Evolutionary conservation across 1,284 basidiomycete genomes (phyloP), one percentile per base, ranked within the genome.

Genomic region (Rhodotorula sp.): DNA sequence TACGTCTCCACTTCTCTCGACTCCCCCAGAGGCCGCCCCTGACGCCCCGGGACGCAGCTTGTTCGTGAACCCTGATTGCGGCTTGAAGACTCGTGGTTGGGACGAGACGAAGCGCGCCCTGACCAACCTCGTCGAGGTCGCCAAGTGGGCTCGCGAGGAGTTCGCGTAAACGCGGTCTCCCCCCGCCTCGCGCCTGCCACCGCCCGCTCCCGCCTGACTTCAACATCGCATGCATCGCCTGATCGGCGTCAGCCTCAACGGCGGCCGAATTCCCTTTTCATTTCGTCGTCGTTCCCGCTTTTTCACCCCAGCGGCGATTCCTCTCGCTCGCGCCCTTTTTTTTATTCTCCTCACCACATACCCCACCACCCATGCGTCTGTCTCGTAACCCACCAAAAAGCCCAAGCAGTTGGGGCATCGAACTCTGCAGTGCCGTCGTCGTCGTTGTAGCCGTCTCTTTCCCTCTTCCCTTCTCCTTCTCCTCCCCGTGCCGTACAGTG

Each of bases 11-110:
- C 25, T 13, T 3, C 14, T 41, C 13, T 41, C 34, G 34, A 23
- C 76, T 80, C 74, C 77, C 77, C 67, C 72, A 78, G 45, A 55
- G 21, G 21, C 44, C 50, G 63, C 52, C 34, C 27, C 53, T 21
- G 10, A 34, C 45, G 10, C 34, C 8, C 3, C 14, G 45, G 1
- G 10, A n/a, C 50, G 9, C 58, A 66, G 64, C 68, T 21, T 74
- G 83, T 92, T 94, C 82, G 86, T 98, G 84, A 98, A 98, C 88
- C 96, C 97, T 73, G 90, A 92, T 82, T 85, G 90, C 84, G 82
- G 82, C 81, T 81, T 82, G 68, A 84, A 83, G 80, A 82, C 81
- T 34, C 93, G 94, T 86, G 91, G 89, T 77, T 97, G 94, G 95
- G 89, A 90, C 83, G 95, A 98, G 87, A 96, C 93, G 70, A 91